Evolutionary conservation across 176 grass and related monocot species (phyloP), one percentile per base, ranked within the genome.

Genomic region (Panicum miliaceum): DNA sequence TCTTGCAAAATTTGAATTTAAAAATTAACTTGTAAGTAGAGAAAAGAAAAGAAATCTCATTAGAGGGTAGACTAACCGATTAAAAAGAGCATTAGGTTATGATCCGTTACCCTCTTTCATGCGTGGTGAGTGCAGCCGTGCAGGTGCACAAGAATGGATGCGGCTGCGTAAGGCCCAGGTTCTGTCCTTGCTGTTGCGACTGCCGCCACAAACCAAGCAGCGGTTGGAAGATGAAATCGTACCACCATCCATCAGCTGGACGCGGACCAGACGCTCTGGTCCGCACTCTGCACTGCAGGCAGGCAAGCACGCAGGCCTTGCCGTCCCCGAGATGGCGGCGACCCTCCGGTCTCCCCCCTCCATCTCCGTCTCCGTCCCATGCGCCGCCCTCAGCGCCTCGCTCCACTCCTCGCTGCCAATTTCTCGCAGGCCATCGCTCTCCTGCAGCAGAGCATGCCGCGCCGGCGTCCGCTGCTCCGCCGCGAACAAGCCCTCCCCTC

Each of bases 401-500:
- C 78, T 64, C 57, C 36, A 77, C 72, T 40, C 11, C 0, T 32
- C 52, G 20, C 45, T 36, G 25, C 78, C 64, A 67, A 37, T 65
- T 65, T 15, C 73, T 54, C 34, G 56, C 23, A 77, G 48, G 15
- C 68, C 73, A 18, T 26, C 37, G 53, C 42, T 57, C 57, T 43
- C 40, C 75, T 74, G 81, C 45, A 9, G 37, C 73, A 80, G 81
- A 75, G 91, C 69, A 66, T 40, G 72, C 59, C 32, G 62, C 50
- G 50, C 47, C 14, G 58, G 71, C 41, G 74, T 81, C 76, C 81
- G 86, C 22, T 91, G 86, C 89, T 89, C 92, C 46, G 84, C 86
- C 12, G 81, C 81, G 22, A 86, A 94, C 86, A 94, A 91, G 89
- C 86, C 84, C 8, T 87, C 89, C 35, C 22, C 90, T 48, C 66